A percentile compares a stretch with the other conserved stretches of the same genome.
Evolutionary conservation across 2,329 filamentous ascomycete species (phyloP).

Genomic region (Nigrospora osmanthi): DNA sequence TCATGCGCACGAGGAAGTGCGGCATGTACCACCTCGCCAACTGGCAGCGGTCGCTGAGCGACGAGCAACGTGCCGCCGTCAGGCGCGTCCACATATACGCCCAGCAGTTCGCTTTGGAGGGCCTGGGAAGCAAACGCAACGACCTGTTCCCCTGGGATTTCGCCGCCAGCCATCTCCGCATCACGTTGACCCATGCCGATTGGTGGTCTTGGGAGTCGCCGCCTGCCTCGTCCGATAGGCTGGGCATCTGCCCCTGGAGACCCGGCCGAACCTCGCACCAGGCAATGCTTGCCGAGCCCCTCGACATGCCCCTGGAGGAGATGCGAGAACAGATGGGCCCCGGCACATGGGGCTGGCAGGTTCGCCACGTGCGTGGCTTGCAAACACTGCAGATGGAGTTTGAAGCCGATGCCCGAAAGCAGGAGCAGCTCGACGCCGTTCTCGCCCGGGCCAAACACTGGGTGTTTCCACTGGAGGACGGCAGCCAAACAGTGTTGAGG

Average conservation of each 20-base stretch:
- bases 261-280: slow-evolving; percentile 1
- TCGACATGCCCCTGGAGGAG: neutral
- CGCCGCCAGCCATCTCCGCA: neutral
- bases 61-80: neutral
- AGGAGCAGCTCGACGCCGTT: slow-evolving; percentile 1
- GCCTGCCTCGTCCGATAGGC: neutral
- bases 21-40: neutral
- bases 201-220: slow-evolving; percentile 6
- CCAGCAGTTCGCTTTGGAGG: slow-evolving; percentile 4
- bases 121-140: neutral
- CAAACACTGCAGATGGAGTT: slow-evolving; percentile 5
- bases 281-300: slow-evolving; percentile 3
- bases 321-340: neutral
- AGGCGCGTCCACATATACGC: slow-evolving; percentile 3
- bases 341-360: slow-evolving; percentile 4
- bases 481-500: neutral
- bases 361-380: slow-evolving; percentile 1
- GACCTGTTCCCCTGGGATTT: neutral
- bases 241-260: slow-evolving; percentile 5
- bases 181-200: slow-evolving; percentile 2
- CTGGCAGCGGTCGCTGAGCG: slow-evolving; percentile 3
- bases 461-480: slow-evolving; percentile 3
- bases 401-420: slow-evolving; percentile 2
- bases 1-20: neutral
- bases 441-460: slow-evolving; percentile 3